These are phyloP conservation scores for Adansonia digitata DNA, from an alignment of 345 rosid species.

Conservation along the genomic window DNA sequence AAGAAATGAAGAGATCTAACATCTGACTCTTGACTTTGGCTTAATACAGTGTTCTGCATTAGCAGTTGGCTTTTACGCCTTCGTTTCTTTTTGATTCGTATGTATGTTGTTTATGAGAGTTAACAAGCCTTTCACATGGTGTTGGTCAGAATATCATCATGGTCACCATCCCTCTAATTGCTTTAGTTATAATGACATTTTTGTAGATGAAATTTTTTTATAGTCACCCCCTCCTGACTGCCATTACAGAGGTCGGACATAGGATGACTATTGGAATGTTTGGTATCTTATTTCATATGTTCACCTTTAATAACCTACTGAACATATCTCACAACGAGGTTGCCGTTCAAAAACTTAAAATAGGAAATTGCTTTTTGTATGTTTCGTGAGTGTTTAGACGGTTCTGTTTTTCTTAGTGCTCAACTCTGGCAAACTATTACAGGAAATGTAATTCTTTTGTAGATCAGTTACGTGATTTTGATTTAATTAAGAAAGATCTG, in stretches of 20 bases:
- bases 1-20: neutral
- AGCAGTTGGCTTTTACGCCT: neutral
- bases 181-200: neutral
- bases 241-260: neutral
- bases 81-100: neutral
- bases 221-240: neutral
- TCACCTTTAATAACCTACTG: neutral
- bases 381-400: neutral
- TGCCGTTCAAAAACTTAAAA: neutral
- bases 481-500: constrained; percentile 6
- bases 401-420: neutral
- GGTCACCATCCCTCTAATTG: neutral
- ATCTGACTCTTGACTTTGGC: neutral
- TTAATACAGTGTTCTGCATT: neutral
- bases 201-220: neutral
- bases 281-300: neutral
- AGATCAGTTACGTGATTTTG: neutral
- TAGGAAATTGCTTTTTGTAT: neutral
- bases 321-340: neutral
- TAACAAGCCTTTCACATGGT: neutral
- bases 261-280: neutral
- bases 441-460: neutral
- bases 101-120: neutral
- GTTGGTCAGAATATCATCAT: neutral
- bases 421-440: neutral